phyloP scores from a whole-genome alignment of 495 filamentous ascomycete species.

The Cenococcum geophilum region DNA sequence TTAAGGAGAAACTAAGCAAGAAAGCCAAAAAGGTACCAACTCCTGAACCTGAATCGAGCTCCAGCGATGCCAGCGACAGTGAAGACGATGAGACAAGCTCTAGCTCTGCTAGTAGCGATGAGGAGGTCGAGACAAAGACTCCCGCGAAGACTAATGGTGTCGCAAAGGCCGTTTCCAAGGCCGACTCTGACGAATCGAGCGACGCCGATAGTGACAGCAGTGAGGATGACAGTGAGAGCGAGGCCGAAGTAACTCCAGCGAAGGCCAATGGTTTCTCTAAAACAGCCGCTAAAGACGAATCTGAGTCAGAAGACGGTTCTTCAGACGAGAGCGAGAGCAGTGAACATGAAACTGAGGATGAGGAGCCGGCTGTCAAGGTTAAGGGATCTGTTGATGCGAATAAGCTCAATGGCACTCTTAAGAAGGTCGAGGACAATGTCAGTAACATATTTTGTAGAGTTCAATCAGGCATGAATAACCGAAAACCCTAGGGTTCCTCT shows the following conservation, averaged over 20 bases:
- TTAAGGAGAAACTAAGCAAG: constrained; percentile 43
- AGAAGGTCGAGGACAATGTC: constrained; percentile 28
- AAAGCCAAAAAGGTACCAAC: constrained; percentile 49
- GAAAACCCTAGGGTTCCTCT: constrained; percentile 3
- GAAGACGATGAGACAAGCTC: constrained; percentile 34
- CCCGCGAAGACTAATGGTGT: constrained; percentile 34
- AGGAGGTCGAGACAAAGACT: constrained; percentile 30
- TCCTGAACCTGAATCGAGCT: constrained; percentile 36
- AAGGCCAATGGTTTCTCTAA: constrained; percentile 36
- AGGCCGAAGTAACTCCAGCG: constrained; percentile 38
- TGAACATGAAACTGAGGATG: constrained; percentile 19
- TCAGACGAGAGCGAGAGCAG: constrained; percentile 26
- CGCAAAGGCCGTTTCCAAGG: constrained; percentile 27
- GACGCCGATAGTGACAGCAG: constrained; percentile 29
- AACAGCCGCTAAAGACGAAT: constrained; percentile 15
- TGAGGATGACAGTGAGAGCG: constrained; percentile 38
- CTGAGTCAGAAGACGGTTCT: constrained; percentile 10
- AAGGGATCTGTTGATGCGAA: neutral
- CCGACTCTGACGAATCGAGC: constrained; percentile 34
- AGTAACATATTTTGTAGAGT: neutral
- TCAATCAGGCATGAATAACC: neutral
- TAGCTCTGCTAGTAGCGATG: constrained; percentile 36
- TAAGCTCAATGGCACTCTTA: constrained; percentile 16
- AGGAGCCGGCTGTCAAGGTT: constrained; percentile 14
- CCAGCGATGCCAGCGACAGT: constrained; percentile 28